These are phyloP conservation scores for Geotrichum cucujoidarum DNA, from an alignment of 1,139 yeast genomes.

Conservation along the genomic window DNA sequence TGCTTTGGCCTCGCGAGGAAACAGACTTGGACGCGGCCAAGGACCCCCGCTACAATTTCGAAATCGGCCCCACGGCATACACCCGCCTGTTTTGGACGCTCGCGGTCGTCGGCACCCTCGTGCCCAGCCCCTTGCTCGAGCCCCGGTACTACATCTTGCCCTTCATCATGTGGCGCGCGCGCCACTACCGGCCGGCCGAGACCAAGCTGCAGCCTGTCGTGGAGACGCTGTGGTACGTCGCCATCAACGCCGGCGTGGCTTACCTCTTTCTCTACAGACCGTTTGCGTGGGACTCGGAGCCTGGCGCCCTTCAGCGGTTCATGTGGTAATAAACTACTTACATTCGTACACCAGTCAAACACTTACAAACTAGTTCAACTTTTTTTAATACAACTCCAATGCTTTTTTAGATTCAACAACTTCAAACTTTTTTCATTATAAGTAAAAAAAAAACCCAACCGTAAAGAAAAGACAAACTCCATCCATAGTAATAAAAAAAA, in stretches of 20 bases:
- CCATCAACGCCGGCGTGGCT: slow-evolving; percentile 51
- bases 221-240: slow-evolving; percentile 60
- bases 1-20: slow-evolving; percentile 9
- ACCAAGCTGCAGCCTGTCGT: slow-evolving; percentile 19
- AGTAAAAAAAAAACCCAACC: neutral
- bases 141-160: slow-evolving; percentile 90
- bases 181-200: slow-evolving; percentile 43
- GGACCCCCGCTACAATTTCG: neutral
- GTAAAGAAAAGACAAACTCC: too few relatives aligned
- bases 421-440: neutral
- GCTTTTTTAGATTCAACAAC: neutral
- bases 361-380: too few relatives aligned
- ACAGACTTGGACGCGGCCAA: neutral
- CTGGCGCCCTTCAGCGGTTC: slow-evolving; percentile 61
- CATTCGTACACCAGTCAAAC: too few relatives aligned
- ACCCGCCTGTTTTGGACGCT: slow-evolving; percentile 3
- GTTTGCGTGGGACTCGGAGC: slow-evolving; percentile 65
- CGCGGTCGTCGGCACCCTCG: slow-evolving; percentile 57
- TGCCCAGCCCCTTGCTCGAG: slow-evolving; percentile 89
- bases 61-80: neutral
- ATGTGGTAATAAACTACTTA: slow-evolving; percentile 85
- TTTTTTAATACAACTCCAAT: too few relatives aligned
- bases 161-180: slow-evolving; percentile 58
- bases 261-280: slow-evolving; percentile 55
- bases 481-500: neutral